Percentiles rank a stretch among this genome's conserved stretches.
Conservation (phyloP, 2,329 filamentous ascomycete genomes). For the Shiraia bambusicola region DNA sequence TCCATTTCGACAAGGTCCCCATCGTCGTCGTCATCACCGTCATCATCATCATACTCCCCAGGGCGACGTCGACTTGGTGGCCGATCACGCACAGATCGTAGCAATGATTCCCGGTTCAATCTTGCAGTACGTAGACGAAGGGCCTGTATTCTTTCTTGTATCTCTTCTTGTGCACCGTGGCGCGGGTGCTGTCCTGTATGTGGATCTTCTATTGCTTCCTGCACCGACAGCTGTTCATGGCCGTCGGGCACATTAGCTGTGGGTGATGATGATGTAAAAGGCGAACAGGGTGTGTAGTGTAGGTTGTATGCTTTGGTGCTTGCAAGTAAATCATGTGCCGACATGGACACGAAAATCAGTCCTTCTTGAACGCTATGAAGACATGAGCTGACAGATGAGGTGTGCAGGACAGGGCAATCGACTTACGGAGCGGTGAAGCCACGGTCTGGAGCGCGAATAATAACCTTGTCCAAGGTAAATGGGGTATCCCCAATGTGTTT, state of each 20-base stretch:
- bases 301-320: slow-evolving; percentile 76
- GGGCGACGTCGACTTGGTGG: slow-evolving; percentile 2
- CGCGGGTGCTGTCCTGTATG: slow-evolving; percentile 36
- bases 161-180: slow-evolving; percentile 24
- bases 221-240: slow-evolving; percentile 36
- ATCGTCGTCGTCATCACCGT: not conserved
- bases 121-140: slow-evolving; percentile 23
- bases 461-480: slow-evolving; percentile 80
- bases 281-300: slow-evolving; percentile 50
- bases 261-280: slow-evolving; percentile 29
- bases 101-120: slow-evolving; percentile 6
- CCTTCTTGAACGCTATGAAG: slow-evolving; percentile 76
- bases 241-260: slow-evolving; percentile 25
- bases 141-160: slow-evolving; percentile 31
- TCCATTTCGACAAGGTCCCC: slow-evolving; percentile 9
- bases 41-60: too few species aligned
- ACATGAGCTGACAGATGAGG: slow-evolving; percentile 35
- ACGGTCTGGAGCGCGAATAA: slow-evolving; percentile 80
- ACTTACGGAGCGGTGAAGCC: slow-evolving; percentile 87
- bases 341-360: slow-evolving; percentile 89
- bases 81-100: slow-evolving; percentile 4
- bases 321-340: slow-evolving; percentile 70
- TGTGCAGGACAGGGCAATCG: slow-evolving; percentile 1
- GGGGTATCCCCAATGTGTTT: slow-evolving; percentile 76
- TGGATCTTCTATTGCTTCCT: slow-evolving; percentile 39